Conservation (phyloP, 2,329 filamentous ascomycete genomes). For the Arthrobotrys iridis region DNA sequence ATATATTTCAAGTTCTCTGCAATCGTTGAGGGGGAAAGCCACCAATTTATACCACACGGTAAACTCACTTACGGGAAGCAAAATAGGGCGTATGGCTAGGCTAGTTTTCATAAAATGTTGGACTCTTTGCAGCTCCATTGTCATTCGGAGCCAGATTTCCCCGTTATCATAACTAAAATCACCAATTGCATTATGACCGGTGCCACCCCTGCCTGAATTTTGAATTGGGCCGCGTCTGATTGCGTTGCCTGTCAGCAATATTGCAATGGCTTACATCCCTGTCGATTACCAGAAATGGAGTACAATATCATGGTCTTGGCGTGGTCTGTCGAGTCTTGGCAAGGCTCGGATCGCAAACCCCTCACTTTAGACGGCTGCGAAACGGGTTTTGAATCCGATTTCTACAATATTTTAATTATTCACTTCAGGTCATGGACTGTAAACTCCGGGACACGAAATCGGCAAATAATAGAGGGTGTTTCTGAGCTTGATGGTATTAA, state of each 20-base stretch:
- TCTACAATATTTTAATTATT: too few relatives aligned
- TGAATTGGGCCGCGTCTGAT: not conserved
- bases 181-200: not conserved
- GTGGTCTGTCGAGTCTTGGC: slow-evolving; percentile 2
- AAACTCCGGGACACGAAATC: too few relatives aligned
- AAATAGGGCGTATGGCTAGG: not conserved
- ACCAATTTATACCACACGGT: slow-evolving; percentile 1
- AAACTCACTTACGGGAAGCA: not conserved
- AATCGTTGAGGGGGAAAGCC: not conserved
- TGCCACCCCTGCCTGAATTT: not conserved
- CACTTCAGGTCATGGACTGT: too few relatives aligned
- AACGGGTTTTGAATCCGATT: too few relatives aligned
- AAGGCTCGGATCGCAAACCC: too few relatives aligned
- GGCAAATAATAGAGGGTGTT: too few relatives aligned
- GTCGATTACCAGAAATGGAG: slow-evolving; percentile 14
- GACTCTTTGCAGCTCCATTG: not conserved
- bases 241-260: not conserved
- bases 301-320: slow-evolving; percentile 20
- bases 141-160: slow-evolving; percentile 1
- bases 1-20: not conserved
- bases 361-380: too few relatives aligned
- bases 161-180: slow-evolving; percentile 2
- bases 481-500: too few relatives aligned
- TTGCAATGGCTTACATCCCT: slow-evolving; percentile 45
- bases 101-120: not conserved